Conservation (phyloP, 345 rosid species). For the Leavenworthia alabamica region DNA sequence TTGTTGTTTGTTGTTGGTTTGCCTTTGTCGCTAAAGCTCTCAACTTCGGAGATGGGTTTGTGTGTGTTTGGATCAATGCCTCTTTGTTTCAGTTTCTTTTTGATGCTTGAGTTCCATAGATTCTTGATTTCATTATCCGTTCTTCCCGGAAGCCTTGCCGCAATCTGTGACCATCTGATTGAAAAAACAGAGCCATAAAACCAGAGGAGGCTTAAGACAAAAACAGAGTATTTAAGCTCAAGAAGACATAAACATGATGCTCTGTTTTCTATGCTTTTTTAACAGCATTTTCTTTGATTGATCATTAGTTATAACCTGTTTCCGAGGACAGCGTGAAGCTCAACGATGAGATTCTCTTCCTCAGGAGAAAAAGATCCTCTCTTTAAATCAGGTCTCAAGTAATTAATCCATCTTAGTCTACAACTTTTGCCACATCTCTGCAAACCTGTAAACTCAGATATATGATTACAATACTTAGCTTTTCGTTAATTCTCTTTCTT, state of each 20-base stretch:
- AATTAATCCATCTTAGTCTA: conserved; percentile 77
- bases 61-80: conserved; percentile 66
- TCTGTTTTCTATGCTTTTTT: no score
- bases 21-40: conserved; percentile 31
- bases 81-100: conserved; percentile 55
- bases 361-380: conserved; percentile 78
- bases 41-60: conserved; percentile 46
- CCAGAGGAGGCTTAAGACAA: not conserved
- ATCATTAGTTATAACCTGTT: conserved; percentile 42
- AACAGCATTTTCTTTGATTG: not conserved
- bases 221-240: not conserved
- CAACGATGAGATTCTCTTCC: conserved; percentile 70
- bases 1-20: conserved; percentile 25
- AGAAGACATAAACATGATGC: not conserved
- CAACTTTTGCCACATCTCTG: conserved; percentile 86
- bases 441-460: conserved; percentile 37
- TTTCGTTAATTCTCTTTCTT: not conserved
- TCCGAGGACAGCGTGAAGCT: conserved; percentile 69
- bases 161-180: conserved; percentile 67
- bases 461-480: not conserved
- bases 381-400: conserved; percentile 81
- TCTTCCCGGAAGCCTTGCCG: conserved; percentile 53
- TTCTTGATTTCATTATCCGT: conserved; percentile 66
- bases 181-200: conserved; percentile 8
- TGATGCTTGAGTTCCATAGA: conserved; percentile 59